Base-by-base conservation (phyloP, 208 protist genomes). In the Lotmaria passim region DNA sequence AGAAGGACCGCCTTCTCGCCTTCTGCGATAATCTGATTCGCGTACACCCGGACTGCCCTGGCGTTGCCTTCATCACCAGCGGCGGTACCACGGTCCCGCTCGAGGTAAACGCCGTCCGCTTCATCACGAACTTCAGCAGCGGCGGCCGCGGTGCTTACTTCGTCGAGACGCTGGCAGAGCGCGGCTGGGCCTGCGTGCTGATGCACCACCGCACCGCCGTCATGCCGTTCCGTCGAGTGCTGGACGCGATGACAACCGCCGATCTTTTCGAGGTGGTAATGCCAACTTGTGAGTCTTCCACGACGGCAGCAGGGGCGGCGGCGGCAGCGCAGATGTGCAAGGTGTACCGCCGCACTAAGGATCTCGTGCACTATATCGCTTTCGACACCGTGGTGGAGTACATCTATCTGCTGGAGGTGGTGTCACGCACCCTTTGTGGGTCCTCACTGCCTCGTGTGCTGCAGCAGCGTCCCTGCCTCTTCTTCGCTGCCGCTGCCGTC, bases 31-130 rank as follows among this genome's bases (percentile, higher is more conserved):
- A 39, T 1, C 50, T 81, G n/a, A 55, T 53, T 10, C 15, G 15
- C 4, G 38, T 34, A 1, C 47, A 62, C 43, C 59, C 71, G 11
- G 41, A 58, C 43, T 86, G 79, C 66, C 63, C 69, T 12, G 88
- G 91, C 7, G 56, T 96, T 30, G 86, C 83, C 26, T 82, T 92
- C 60, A 73, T 96, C 69, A 93, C 91, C 3, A 92, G 88, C 60
- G 91, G 91, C 19, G 88, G 88, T 39, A 96, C 91, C 3, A 66
- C 69, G 6, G 88, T 93, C 28, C 86, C 91, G 5, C 73, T 96
- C 7, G 91, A 96, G 78, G 74, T 85, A n/a, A 88, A 93, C 59
- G 78, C 91, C 19, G 91, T 96, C 21, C 91, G 91, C 68, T 94
- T 81, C 63, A 41, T 96, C 48, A 87, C 83, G 19, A 96, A 96